Evolutionary conservation across 2,329 filamentous ascomycete species (phyloP), one percentile per base, ranked within the genome.

Genomic region (Neofusicoccum sp.): DNA sequence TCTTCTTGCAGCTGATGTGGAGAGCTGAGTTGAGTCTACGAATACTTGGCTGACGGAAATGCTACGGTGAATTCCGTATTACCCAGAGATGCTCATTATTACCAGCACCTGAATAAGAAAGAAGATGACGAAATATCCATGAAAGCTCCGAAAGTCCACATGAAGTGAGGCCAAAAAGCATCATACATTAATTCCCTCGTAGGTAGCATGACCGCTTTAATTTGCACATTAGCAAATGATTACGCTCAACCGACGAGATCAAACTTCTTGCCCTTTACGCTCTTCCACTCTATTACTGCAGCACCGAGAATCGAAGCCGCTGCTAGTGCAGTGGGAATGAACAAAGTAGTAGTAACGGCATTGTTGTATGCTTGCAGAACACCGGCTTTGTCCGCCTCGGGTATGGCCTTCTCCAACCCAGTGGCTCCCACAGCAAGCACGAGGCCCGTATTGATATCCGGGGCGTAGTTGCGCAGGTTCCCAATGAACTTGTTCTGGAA

Each of bases 401-500:
- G 66, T 2, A 52, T 34, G 34, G 49, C 49, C 34, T 28, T 52
- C 49, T 52, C 49, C 39, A 75, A 69, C 49, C 77, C 72, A 1
- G 79, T 79, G 3, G 80, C 80, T 11, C 81, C 81, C 4, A 74
- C 77, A 6, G 66, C 64, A 22, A 82, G 69, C 14, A 83, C 72
- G 3, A 69, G 49, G 6, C 66, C 52, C 1, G 77, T 69, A 56
- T 81, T 71, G 16, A 82, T 67, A 1, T 68, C 71, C 0, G 76
- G 75, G 1, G 76, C 80, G 43, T 78, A 73, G 39, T 73, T 75
- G 0, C 76, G 75, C 3, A 92, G 77, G 39, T 83, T 79, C 3
- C 79, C 73, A 49, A 86, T 77, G 16, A 91, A 77, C 0, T 83
- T 85, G 69, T 90, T 89, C 66, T 86, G 83, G 77, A 91, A 90